Evolutionary conservation across 176 grass and related monocot genomes (phyloP), one percentile per base, ranked within the genome.

Genomic region (Olyra latifolia): DNA sequence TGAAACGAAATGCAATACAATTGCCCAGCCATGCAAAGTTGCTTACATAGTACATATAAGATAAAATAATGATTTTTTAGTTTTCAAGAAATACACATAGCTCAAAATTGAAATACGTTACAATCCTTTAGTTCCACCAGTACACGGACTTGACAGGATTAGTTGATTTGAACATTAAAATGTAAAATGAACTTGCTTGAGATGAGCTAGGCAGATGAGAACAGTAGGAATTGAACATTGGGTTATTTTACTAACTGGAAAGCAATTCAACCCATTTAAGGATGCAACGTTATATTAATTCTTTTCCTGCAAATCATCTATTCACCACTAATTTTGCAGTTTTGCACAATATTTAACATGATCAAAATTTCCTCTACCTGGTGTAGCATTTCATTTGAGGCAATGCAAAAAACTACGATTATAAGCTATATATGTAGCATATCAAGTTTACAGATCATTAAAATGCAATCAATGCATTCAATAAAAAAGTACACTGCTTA

Each of bases 401-500:
- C 63, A 83, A 80, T 41, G 60, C 61, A 61, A 77, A 35, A 69
- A 70, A 38, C 16, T 54, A 66, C 57, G 20, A 71, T 40, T 71
- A 24, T 39, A 79, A 27, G 44, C 12, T 29, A 3, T 13, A 46
- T 71, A 39, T 30, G 40, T 69, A 69, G 44, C 45, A 62, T 41
- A 69, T 6, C 2, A 84, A 24, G 38, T 67, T 16, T 53, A 74
- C 7, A 83, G 56, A 14, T 39, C 38, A 65, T 45, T 42, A 24
- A 20, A 71, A 64, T 10, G 8, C 29, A 60, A 47, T 61, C 30
- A 63, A 62, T 57, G 52, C 47, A 66, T 16, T 76, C 8, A 77
- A 42, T 29, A 82, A 56, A 81, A 81, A 89, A 35, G 20, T 82
- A 77, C 29, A 29, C 8, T 76, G 32, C 88, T 89, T 82, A 86